Base-by-base conservation (phyloP, 805 yeast species). In the Torulaspora indica region DNA sequence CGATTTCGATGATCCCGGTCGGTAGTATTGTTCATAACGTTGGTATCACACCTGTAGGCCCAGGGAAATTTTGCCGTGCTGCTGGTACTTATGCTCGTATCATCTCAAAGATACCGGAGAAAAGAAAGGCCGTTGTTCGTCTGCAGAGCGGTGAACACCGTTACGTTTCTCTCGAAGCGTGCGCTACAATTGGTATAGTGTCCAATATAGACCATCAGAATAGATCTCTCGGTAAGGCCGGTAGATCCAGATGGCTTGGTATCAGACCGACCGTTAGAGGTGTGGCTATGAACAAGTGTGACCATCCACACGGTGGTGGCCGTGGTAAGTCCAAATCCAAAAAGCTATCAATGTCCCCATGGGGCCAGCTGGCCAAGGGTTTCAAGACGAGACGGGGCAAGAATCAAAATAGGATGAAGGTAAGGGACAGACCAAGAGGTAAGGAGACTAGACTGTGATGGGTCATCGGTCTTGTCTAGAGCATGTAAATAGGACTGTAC, bases 241-340 rank as follows among this genome's bases (percentile, higher is more conserved):
- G 98, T 60, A 80, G 97, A 68, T 75, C 83, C 42, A 82, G 98
- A 66, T 83, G 89, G 75, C 73, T 85, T 63, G 98, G 98, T 52
- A 82, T 84, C 60, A 81, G 98, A 68, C 98, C 98, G 29, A 79
- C 82, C 40, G 97, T 90, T 31, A 84, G 98, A 74, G 98, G 98
- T 78, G 86, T 88, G 57, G 98, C 98, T 39, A 88, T 87, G 96
- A 93, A 93, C 71, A 93, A 93, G 52, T 79, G 82, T 64, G 97
- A 93, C 69, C 98, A 93, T 73, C 98, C 98, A 53, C 90, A 88
- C 61, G 98, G 98, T 75, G 98, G 98, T 82, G 98, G 98, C 72
- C 82, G 98, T 77, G 98, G 98, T 79, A 93, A 93, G 69, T 85
- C 95, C 49, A 93, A 93, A 81, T 87, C 96, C 52, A 90, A 91